Percentiles rank a stretch among this genome's conserved stretches.
These are phyloP conservation scores for Phyllachora maydis DNA, from an alignment of 2,329 filamentous ascomycete species.

Conservation along the genomic window DNA sequence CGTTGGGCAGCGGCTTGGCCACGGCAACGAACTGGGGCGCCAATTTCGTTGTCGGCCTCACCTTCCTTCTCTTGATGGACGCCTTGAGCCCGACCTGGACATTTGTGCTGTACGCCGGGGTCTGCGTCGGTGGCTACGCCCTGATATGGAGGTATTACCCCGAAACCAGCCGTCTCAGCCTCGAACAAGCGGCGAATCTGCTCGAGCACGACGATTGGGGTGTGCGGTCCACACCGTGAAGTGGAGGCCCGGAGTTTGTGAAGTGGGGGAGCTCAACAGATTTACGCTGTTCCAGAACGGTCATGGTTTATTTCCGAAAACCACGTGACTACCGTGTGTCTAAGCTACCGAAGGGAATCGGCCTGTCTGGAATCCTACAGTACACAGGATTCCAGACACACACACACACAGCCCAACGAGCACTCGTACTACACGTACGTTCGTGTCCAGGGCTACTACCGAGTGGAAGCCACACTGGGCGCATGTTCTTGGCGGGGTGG, in stretches of 20 bases:
- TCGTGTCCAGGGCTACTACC: no score
- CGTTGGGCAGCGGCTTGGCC: constrained; percentile 48
- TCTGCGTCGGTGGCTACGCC: constrained; percentile 50
- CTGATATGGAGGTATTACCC: constrained; percentile 61
- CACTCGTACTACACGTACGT: no score
- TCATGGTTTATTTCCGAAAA: no score
- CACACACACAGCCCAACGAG: no score
- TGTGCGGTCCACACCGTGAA: constrained; percentile 22
- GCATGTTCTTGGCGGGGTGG: no score
- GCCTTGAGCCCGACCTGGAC: constrained; percentile 51
- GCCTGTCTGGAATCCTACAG: no score
- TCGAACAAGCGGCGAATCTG: constrained; percentile 61
- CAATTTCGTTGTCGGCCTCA: constrained; percentile 72
- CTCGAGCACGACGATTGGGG: constrained; percentile 59
- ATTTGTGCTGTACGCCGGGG: constrained; percentile 56
- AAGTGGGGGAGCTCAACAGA: no score
- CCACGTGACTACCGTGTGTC: no score
- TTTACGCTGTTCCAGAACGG: constrained; percentile 2
- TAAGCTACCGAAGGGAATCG: no score
- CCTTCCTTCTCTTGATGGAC: constrained; percentile 78
- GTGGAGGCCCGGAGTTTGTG: no score
- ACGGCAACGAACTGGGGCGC: constrained; percentile 74
- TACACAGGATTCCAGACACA: no score
- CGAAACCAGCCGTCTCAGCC: constrained; percentile 60
- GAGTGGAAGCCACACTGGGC: no score